A percentile compares a stretch with the other conserved stretches of the same genome.
phyloP scores from a whole-genome alignment of 441 rosid genomes.

The Populus hybrid region DNA sequence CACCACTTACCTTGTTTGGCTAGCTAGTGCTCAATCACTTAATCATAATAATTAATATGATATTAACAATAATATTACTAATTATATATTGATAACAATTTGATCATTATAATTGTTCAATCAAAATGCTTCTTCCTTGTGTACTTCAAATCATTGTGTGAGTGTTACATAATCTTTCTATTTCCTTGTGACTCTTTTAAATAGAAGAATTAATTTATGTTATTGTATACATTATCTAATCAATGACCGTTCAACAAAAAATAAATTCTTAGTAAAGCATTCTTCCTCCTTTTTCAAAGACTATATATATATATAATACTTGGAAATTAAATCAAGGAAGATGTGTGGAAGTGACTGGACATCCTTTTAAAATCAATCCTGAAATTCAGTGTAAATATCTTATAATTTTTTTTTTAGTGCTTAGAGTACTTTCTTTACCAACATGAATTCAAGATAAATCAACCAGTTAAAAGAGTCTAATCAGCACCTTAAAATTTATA shows the following conservation, averaged over 20 bases:
- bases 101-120: neutral
- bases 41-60: neutral
- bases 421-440: neutral
- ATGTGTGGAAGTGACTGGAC: too few species aligned
- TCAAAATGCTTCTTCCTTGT: neutral
- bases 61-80: too few species aligned
- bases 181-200: neutral
- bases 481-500: neutral
- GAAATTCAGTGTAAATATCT: neutral
- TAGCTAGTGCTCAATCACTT: neutral
- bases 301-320: neutral
- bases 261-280: too few species aligned
- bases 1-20: slow-evolving; percentile 1
- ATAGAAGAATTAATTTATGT: too few species aligned
- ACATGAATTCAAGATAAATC: neutral
- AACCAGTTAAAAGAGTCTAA: neutral
- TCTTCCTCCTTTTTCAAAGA: too few species aligned
- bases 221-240: neutral
- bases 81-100: neutral
- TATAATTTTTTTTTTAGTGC: neutral
- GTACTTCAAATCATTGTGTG: slow-evolving; percentile 1
- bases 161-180: neutral
- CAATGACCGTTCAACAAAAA: neutral
- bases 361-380: neutral
- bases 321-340: neutral